Base-by-base conservation (phyloP, 1,284 basidiomycete genomes). In the Mycena sp. region DNA sequence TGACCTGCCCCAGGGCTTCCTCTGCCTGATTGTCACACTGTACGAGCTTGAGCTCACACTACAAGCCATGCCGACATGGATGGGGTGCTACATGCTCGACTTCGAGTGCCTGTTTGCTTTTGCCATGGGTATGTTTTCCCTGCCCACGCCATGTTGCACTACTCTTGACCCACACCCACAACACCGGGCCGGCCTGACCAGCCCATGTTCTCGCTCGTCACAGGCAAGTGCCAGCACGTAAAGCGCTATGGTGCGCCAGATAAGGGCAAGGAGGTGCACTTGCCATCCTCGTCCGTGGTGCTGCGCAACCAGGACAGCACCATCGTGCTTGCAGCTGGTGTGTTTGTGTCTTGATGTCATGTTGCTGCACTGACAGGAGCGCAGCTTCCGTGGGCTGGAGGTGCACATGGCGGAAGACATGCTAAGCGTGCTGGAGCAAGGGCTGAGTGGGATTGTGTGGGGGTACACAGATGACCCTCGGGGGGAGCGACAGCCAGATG, bases 11-110 rank as follows among this genome's bases (percentile, higher is more conserved):
- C 62, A 95, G 89, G 96, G 98, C 26, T 99, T 96, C 74, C 83
- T 91, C 58, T 82, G 88, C 21, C 96, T 97, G 0, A 97, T 99
- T 55, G 85, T 99, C 25, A 99, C 96, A 1, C 98, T 98, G 0
- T 98, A 90, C 75, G 98, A 99, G 75, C 83, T 99, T 40, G 87
- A 93, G 70, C 78, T 98, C 4, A 95, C 96, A 0, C 82, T 99
- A 17, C 86, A 83, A 64, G 77, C 82, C 0, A 85, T 88, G 58
- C 86, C 85, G 63, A 82, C 77, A 30, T 97, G 94, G 95, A 89
- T 85, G 1, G 92, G 94, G 0, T 83, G 85, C 58, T 97, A 98
- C 71, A 84, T 93, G 10, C 82, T 96, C 3, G 90, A 96, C 73
- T 93, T 99, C 65, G 89, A 87, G 32, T 83, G 84, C 69, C 80